These are phyloP conservation scores for Colletotrichum spaethianum DNA, from an alignment of 2,329 filamentous ascomycete genomes.

Conservation along the genomic window DNA sequence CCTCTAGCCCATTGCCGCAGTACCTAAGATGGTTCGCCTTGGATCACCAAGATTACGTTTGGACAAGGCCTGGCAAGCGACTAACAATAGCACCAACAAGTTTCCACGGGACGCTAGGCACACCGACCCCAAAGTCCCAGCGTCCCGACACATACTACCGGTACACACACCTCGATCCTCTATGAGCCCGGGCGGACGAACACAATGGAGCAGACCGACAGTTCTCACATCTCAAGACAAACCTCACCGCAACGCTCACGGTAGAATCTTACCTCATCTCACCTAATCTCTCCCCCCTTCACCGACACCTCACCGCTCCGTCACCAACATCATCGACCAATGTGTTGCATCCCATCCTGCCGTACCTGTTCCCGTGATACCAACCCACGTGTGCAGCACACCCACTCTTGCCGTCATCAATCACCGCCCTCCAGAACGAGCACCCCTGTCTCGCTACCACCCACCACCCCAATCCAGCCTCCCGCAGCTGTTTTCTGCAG, in stretches of 20 bases:
- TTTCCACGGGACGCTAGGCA: background rate
- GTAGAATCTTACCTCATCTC: slow-evolving; percentile 3
- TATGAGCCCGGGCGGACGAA: background rate
- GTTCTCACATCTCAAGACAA: background rate
- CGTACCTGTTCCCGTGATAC: slow-evolving; percentile 20
- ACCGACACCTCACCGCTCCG: slow-evolving; percentile 1
- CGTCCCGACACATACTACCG: background rate
- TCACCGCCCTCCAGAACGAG: background rate
- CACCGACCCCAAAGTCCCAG: background rate
- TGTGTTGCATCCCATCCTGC: background rate
- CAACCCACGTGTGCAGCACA: slow-evolving; percentile 34
- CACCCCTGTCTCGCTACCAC: slow-evolving; percentile 5
- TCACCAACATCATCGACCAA: background rate
- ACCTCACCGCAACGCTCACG: slow-evolving; percentile 1
- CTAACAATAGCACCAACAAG: background rate
- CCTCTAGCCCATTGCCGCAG: background rate
- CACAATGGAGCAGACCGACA: background rate
- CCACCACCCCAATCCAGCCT: slow-evolving; percentile 4
- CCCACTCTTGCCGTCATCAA: slow-evolving; percentile 14
- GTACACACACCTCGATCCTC: background rate
- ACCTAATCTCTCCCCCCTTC: slow-evolving; percentile 3
- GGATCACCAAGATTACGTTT: background rate
- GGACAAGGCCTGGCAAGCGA: background rate
- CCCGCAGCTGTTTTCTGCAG: background rate
- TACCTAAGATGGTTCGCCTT: slow-evolving; percentile 4